Evolutionary conservation across 495 filamentous ascomycete genomes (phyloP), one percentile per base, ranked within the genome.

Genomic region (Monascus purpureus): DNA sequence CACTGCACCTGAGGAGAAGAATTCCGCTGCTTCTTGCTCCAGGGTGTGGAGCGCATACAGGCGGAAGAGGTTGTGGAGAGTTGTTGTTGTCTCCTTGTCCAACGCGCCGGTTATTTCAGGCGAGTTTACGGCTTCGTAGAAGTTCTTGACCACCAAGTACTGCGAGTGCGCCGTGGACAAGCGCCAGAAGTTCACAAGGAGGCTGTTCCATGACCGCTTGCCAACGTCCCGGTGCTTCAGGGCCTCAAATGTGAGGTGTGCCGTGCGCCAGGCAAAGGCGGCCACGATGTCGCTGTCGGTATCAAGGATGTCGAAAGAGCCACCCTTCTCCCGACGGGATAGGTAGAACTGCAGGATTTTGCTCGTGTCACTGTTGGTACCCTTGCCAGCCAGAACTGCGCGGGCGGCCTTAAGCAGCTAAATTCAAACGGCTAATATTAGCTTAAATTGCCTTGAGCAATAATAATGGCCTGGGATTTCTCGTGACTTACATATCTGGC

Each of bases 151-250:
- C 0, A 78, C 59, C 13, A 80, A 56, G 43, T 80, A 80, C 49
- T 82, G 74, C 4, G 71, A 74, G 45, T 79, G 74, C 6, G 76
- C 74, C 2, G 72, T 78, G 23, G 65, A 72, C 11, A 80, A 61
- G 15, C 76, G 70, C 67, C 73, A 79, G 62, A 82, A 80, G 53
- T 82, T 75, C 19, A 82, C 73, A 15, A 82, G 63, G 8, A 82
- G 59, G 39, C 65, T 70, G 52, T 80, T 82, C 77, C 77, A 82
- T 11, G 72, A 65, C 25, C 67, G 64, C 58, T 77, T 75, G 45
- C 79, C 71, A 32, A 68, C 69, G 39, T 80, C 76, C 15, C 76
- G 68, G 53, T 78, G 73, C 54, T 79, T 79, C 17, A 77, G 61
- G 0, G 74, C 72, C 51, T 80, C 75, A 40, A 81, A 81, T 13